Conservation (phyloP, 176 grass and related monocot species). For the Oropetium thomaeum region DNA sequence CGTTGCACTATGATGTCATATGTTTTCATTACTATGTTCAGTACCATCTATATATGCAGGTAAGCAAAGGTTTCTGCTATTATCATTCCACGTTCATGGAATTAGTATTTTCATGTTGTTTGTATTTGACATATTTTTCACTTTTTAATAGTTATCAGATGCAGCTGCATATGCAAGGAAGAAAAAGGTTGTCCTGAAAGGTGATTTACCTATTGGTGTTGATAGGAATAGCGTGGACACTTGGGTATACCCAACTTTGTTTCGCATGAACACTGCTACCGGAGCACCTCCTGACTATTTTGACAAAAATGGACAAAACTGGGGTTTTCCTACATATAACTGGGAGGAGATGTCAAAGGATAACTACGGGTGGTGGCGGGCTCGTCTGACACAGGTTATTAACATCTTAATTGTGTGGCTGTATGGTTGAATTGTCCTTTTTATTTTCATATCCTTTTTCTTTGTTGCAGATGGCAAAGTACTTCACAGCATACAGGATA, state of each 20-base stretch:
- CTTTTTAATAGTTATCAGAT: constrained; percentile 67
- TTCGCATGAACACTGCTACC: constrained; percentile 97
- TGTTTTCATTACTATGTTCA: constrained; percentile 95
- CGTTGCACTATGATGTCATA: constrained; percentile 80
- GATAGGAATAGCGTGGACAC: constrained; percentile 99
- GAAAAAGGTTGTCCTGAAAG: constrained; percentile 90
- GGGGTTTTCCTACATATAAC: constrained; percentile 98
- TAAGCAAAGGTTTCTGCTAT: constrained; percentile 42
- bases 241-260: constrained; percentile 90
- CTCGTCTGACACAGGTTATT: constrained; percentile 84
- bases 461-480: constrained; percentile 78
- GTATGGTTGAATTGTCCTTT: constrained; percentile 21
- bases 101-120: neutral
- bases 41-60: constrained; percentile 95
- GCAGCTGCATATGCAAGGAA: constrained; percentile 83
- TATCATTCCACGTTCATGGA: constrained; percentile 6
- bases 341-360: constrained; percentile 99
- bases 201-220: constrained; percentile 98
- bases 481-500: constrained; percentile 98
- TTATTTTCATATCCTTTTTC: constrained; percentile 31
- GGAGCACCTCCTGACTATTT: constrained; percentile 99
- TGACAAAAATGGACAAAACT: constrained; percentile 98
- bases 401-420: constrained; percentile 8
- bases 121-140: constrained; percentile 2
- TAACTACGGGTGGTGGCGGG: constrained; percentile 96